phyloP scores from a whole-genome alignment of 1,284 basidiomycete genomes.

The Ceraceosorus bombacis region DNA sequence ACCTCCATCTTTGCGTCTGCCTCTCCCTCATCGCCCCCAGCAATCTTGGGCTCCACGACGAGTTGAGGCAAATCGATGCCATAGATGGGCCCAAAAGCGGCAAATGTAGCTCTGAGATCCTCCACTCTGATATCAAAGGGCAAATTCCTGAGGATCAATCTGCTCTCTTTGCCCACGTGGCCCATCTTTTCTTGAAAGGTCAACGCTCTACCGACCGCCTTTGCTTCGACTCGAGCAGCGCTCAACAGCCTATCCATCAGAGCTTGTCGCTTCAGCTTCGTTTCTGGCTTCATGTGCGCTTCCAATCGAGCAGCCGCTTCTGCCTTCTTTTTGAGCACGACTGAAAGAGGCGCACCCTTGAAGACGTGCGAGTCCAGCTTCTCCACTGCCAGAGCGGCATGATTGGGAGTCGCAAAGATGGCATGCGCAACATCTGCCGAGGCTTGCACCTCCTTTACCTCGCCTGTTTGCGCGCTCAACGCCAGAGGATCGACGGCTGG shows the following conservation, averaged over 20 bases:
- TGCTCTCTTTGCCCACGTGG: slow-evolving; percentile 61
- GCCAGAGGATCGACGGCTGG: slow-evolving; percentile 3
- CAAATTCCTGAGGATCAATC: slow-evolving; percentile 86
- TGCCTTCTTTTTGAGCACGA: slow-evolving; percentile 80
- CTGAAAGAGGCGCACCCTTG: slow-evolving; percentile 78
- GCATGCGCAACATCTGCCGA: slow-evolving; percentile 59
- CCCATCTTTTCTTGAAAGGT: slow-evolving; percentile 3
- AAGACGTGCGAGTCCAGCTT: slow-evolving; percentile 90
- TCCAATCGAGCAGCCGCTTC: slow-evolving; percentile 57
- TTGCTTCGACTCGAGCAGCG: slow-evolving; percentile 14
- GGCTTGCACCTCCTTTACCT: slow-evolving; percentile 7
- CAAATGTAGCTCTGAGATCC: slow-evolving; percentile 78
- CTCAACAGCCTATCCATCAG: slow-evolving; percentile 5
- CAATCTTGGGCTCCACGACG: slow-evolving; percentile 15
- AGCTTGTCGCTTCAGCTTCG: slow-evolving; percentile 43
- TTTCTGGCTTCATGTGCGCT: slow-evolving; percentile 49
- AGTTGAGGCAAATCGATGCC: slow-evolving; percentile 68
- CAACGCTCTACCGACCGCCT: neutral
- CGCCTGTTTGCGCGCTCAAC: neutral
- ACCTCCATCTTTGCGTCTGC: slow-evolving; percentile 29
- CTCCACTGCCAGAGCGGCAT: slow-evolving; percentile 65
- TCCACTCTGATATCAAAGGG: slow-evolving; percentile 63
- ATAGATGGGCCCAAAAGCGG: slow-evolving; percentile 79
- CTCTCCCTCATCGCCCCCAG: slow-evolving; percentile 42
- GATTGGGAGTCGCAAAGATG: slow-evolving; percentile 63